Evolutionary conservation across 2,329 filamentous ascomycete genomes (phyloP).

Genomic region (Trichoderma sp.): DNA sequence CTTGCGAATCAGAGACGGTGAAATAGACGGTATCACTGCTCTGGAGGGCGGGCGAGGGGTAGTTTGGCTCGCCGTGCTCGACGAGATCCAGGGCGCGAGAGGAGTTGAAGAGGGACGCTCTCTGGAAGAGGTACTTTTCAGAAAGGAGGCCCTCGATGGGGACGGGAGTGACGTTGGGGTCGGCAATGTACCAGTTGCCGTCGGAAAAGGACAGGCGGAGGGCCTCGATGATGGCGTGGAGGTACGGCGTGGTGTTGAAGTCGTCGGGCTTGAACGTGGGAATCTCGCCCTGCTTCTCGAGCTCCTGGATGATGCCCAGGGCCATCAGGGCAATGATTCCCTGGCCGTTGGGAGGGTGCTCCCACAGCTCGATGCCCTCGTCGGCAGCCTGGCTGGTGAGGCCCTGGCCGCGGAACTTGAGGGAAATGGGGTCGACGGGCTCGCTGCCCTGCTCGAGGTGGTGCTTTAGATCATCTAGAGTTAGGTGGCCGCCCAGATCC

Average conservation of each 20-base stretch:
- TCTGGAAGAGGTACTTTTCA: slow-evolving; percentile 69
- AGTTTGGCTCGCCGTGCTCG: slow-evolving; percentile 61
- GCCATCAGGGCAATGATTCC: slow-evolving; percentile 95
- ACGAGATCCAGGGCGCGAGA: slow-evolving; percentile 58
- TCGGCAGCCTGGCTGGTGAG: slow-evolving; percentile 28
- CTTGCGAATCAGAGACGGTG: slow-evolving; percentile 72
- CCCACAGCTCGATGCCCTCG: slow-evolving; percentile 78
- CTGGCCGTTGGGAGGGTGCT: slow-evolving; percentile 95
- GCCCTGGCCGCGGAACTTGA: slow-evolving; percentile 70
- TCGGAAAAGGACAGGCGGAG: slow-evolving; percentile 90
- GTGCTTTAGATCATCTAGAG: slow-evolving; percentile 74
- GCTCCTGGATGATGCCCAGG: slow-evolving; percentile 82
- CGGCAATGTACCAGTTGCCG: slow-evolving; percentile 84
- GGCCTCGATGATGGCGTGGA: slow-evolving; percentile 85
- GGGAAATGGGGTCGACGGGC: slow-evolving; percentile 78
- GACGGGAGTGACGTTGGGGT: slow-evolving; percentile 69
- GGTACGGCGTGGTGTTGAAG: slow-evolving; percentile 77
- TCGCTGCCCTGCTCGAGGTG: slow-evolving; percentile 70
- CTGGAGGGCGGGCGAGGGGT: slow-evolving; percentile 67
- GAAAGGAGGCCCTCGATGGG: slow-evolving; percentile 70
- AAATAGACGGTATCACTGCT: slow-evolving; percentile 96
- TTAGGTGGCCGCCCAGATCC: slow-evolving; percentile 73
- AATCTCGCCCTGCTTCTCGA: slow-evolving; percentile 74
- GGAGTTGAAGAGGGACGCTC: slow-evolving; percentile 58
- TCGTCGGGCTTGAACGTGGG: slow-evolving; percentile 66